Percentiles rank a stretch among this genome's conserved stretches.
Conservation (phyloP, 345 rosid genomes). For the Aurinia saxatilis region DNA sequence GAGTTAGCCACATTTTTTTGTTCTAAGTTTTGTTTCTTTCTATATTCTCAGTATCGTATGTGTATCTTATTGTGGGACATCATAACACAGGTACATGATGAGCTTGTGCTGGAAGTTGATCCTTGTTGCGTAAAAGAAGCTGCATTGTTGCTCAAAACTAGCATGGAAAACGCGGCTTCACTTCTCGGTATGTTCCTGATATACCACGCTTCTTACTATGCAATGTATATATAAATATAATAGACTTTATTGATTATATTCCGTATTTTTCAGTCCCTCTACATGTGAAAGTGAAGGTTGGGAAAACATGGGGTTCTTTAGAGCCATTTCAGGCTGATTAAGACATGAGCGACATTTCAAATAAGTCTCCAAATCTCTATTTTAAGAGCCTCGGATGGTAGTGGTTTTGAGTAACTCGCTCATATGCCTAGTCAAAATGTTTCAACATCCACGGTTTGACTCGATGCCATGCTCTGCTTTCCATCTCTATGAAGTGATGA, state of each 20-base stretch:
- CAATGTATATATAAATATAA: neutral
- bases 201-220: neutral
- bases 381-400: neutral
- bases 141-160: slow-evolving; percentile 44
- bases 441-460: neutral
- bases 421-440: neutral
- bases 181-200: slow-evolving; percentile 51
- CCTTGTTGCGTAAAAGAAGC: slow-evolving; percentile 69
- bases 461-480: neutral
- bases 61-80: neutral
- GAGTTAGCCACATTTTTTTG: slow-evolving; percentile 1
- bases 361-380: neutral
- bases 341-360: slow-evolving; percentile 18
- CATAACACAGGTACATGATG: slow-evolving; percentile 73
- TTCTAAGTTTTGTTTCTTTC: neutral
- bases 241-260: neutral
- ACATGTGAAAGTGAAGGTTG: slow-evolving; percentile 75
- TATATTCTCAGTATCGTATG: neutral
- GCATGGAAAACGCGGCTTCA: slow-evolving; percentile 79
- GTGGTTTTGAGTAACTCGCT: slow-evolving; percentile 4
- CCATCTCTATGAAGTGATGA: slow-evolving; percentile 7
- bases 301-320: slow-evolving; percentile 94
- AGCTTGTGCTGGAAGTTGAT: slow-evolving; percentile 82
- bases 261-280: slow-evolving; percentile 57
- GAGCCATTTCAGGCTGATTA: slow-evolving; percentile 47